Evolutionary conservation across 2,329 filamentous ascomycete genomes (phyloP).

Genomic region (Aspergillus udagawae): DNA sequence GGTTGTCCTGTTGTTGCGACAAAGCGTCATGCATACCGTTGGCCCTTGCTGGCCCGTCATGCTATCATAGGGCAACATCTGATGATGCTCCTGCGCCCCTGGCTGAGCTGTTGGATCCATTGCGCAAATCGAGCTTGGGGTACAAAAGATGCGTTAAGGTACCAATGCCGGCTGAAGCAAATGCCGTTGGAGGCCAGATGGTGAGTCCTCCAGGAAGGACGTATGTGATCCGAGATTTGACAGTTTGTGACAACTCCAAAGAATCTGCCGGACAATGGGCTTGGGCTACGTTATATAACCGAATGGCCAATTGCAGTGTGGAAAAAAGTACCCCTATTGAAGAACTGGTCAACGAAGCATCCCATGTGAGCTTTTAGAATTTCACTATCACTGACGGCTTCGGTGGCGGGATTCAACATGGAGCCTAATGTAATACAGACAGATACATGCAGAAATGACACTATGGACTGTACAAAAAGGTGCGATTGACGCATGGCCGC

Average conservation of each 20-base stretch:
- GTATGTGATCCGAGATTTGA: not conserved
- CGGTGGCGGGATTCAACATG: not conserved
- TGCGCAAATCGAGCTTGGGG: constrained; percentile 9
- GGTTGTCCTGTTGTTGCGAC: constrained; percentile 1
- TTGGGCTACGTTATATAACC: not conserved
- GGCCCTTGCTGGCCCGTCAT: constrained; percentile 16
- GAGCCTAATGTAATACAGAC: not conserved
- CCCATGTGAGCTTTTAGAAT: not conserved
- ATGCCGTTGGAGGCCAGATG: not conserved
- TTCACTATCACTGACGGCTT: not conserved
- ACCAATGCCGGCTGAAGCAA: not conserved
- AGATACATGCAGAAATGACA: not conserved
- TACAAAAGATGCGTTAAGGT: not conserved
- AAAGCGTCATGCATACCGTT: constrained; percentile 12
- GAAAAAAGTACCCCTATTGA: not conserved
- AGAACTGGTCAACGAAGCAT: not conserved
- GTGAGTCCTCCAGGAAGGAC: not conserved
- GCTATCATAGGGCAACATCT: constrained; percentile 17
- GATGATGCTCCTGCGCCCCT: constrained; percentile 11
- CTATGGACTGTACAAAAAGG: not conserved
- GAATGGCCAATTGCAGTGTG: not conserved
- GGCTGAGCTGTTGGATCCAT: constrained; percentile 16
- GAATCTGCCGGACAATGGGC: not conserved
- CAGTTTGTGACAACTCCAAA: not conserved
- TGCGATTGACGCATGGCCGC: not conserved